Percentiles rank a stretch among this genome's conserved stretches.
Evolutionary conservation across 345 rosid genomes (phyloP).

Genomic region (Eucalyptus sp.): DNA sequence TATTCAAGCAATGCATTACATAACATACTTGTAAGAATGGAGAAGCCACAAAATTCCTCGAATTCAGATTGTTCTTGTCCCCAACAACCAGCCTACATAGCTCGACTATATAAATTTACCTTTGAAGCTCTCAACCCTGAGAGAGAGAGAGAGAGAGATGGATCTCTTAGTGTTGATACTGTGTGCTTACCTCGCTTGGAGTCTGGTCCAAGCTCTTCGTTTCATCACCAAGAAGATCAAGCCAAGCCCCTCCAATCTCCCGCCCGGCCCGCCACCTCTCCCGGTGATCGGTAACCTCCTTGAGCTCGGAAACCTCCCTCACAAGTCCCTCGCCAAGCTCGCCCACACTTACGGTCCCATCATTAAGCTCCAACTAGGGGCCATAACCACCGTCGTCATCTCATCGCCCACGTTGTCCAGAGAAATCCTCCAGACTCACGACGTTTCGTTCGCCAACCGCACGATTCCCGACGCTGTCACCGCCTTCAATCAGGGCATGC

Average conservation of each 20-base stretch:
- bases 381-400: constrained; percentile 1
- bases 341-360: constrained; percentile 14
- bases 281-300: constrained; percentile 16
- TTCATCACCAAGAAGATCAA: background rate
- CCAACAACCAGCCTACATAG: background rate
- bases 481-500: background rate
- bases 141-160: background rate
- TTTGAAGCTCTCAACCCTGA: background rate
- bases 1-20: background rate
- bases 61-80: background rate
- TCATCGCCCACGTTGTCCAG: constrained; percentile 1
- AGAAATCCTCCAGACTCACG: constrained; percentile 11
- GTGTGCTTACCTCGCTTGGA: background rate
- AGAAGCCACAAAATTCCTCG: background rate
- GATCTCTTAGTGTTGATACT: background rate
- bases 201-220: background rate
- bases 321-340: constrained; percentile 1
- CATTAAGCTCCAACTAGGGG: constrained; percentile 7
- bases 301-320: constrained; percentile 4
- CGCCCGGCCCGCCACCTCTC: constrained; percentile 10
- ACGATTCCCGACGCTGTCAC: background rate
- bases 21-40: background rate
- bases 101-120: background rate
- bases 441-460: background rate
- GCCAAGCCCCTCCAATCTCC: background rate